Base-by-base conservation (phyloP, 106 monocot genomes). In the Vanilla planifolia region DNA sequence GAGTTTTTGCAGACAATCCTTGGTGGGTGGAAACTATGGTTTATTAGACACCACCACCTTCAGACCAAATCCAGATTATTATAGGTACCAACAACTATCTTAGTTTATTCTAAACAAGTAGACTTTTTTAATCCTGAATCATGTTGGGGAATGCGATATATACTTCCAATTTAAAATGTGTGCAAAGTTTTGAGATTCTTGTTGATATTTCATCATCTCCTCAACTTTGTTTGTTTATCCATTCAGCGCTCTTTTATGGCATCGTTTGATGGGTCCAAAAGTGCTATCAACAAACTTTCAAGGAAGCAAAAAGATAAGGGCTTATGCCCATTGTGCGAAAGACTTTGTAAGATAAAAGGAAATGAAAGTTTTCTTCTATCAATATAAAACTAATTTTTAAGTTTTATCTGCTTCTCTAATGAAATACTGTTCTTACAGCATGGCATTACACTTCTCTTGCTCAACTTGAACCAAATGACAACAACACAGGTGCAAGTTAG, bases 1-100 rank as follows among this genome's bases (percentile, higher is more conserved):
- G 72, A 75, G 64, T 9, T 83, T 83, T n/a, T 92, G 92, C 66
- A 75, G 92, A 70, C 92, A 92, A 60, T 67, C 60, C 17, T 81
- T 92, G 55, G 68, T 87, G 22, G 92, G 87, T 30, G 92, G 87
- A 51, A 87, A 92, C 34, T 92, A 92, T 50, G 87, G 92, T 44
- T 68, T 92, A 23, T 74, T 92, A 10, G 73, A 88, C 67, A 79
- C 78, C 29, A 73, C 72, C 47, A 92, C 66, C 25, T 84, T 68
- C 64, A 60, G 30, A 37, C 92, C 92, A 36, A 88, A 92, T 61
- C 92, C 92, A 47, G 92, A 88, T 72, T 88, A 87, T 59, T 88
- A 88, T 62, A 88, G 83, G 86, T 81, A 27, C 0, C 50, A 42
- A 13, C 17, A 26, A 51, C 50, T 62, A n/a, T n/a, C n/a, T n/a